A percentile compares a stretch with the other conserved stretches of the same genome.
Conservation (phyloP, 352 stramenopile genomes). For the Phytophthora litchii region DNA sequence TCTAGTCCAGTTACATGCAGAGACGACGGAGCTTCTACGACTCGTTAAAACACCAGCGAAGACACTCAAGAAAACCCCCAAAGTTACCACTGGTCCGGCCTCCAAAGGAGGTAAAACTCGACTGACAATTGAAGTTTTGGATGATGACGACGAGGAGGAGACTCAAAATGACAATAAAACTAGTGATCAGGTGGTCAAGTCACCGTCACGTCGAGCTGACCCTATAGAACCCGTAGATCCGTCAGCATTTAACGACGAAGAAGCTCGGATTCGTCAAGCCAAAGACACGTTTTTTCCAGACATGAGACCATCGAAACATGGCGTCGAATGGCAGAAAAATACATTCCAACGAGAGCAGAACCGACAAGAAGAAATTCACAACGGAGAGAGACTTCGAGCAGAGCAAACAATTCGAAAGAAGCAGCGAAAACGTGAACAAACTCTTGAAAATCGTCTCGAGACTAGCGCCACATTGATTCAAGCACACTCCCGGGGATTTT, state of each 20-base stretch:
- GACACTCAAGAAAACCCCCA: conserved; percentile 27
- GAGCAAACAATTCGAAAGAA: conserved; percentile 31
- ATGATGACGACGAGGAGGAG: conserved; percentile 43
- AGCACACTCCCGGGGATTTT: conserved; percentile 59
- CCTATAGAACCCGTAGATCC: conserved; percentile 34
- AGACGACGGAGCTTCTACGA: conserved; percentile 63
- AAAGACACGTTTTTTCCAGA: conserved; percentile 72
- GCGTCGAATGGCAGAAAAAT: conserved; percentile 45
- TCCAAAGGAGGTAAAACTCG: conserved; percentile 37
- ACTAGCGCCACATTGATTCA: conserved; percentile 70
- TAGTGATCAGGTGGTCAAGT: neutral
- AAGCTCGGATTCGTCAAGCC: conserved; percentile 54
- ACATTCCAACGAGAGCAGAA: conserved; percentile 46
- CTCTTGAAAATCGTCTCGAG: conserved; percentile 51
- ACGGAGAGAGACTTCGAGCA: conserved; percentile 17
- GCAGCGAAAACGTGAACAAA: conserved; percentile 17
- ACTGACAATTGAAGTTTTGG: conserved; percentile 75
- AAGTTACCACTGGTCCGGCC: conserved; percentile 6
- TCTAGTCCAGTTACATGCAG: conserved; percentile 62
- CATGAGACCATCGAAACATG: conserved; percentile 54
- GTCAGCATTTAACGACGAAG: conserved; percentile 60
- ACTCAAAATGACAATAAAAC: conserved; percentile 5
- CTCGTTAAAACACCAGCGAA: conserved; percentile 56
- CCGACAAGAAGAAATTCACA: conserved; percentile 41
- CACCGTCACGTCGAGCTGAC: conserved; percentile 5